Evolutionary conservation across 2,329 filamentous ascomycete species (phyloP).

Genomic region (Helotiales sp.): DNA sequence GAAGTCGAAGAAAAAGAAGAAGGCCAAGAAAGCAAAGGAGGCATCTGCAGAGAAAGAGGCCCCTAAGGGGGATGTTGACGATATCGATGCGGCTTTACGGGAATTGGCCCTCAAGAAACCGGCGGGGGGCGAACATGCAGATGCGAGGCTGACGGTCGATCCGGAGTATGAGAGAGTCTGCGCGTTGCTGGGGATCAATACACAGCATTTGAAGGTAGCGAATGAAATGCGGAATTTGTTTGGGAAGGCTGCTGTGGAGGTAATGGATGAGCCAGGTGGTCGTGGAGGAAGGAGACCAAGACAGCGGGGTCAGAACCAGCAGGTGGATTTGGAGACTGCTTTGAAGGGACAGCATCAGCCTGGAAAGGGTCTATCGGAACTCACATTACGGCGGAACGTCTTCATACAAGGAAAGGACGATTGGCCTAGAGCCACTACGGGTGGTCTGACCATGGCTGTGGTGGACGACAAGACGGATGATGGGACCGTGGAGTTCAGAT

Average conservation of each 20-base stretch:
- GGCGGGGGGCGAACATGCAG: conserved; percentile 16
- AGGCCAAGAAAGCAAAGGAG: conserved; percentile 43
- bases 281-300: conserved; percentile 48
- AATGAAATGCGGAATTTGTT: conserved; percentile 90
- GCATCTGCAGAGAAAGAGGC: conserved; percentile 37
- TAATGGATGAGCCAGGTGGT: conserved; percentile 53
- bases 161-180: conserved; percentile 52
- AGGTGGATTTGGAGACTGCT: conserved; percentile 47
- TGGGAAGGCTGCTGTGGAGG: conserved; percentile 65
- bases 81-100: conserved; percentile 69
- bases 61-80: conserved; percentile 54
- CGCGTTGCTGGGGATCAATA: conserved; percentile 65
- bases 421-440: conserved; percentile 72
- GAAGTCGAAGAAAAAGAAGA: conserved; percentile 64
- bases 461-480: conserved; percentile 50
- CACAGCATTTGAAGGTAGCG: conserved; percentile 78
- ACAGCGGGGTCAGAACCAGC: conserved; percentile 49
- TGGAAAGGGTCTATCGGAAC: conserved; percentile 61
- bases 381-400: conserved; percentile 66
- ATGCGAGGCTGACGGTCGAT: conserved; percentile 35
- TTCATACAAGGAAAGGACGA: conserved; percentile 75
- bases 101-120: conserved; percentile 55
- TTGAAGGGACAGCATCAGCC: conserved; percentile 51
- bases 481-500: conserved; percentile 74
- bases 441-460: conserved; percentile 82